Conservation (phyloP, 768 basidiomycete genomes). For the Hemileccinum rubropunctum region DNA sequence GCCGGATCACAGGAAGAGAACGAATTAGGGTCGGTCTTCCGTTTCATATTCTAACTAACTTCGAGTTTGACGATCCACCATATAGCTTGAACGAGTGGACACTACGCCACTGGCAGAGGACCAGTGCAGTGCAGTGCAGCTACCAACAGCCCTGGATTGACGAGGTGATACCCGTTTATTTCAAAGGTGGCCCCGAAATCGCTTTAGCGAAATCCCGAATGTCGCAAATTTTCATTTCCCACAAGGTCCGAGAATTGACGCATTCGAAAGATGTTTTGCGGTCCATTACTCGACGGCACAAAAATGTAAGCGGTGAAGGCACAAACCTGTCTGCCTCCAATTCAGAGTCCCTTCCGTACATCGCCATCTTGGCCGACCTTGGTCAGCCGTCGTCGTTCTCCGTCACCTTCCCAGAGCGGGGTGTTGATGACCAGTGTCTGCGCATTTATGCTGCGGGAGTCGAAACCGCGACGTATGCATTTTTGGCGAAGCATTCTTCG, state of each 20-base stretch:
- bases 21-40: too few species aligned
- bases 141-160: slow-evolving; percentile 5
- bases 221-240: slow-evolving; percentile 20
- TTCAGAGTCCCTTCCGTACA: too few species aligned
- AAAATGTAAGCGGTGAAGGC: not conserved
- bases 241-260: not conserved
- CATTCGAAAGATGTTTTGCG: too few species aligned
- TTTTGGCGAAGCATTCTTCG: not conserved
- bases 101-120: too few species aligned
- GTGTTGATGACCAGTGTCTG: slow-evolving; percentile 4
- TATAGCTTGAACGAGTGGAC: too few species aligned
- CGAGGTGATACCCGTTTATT: slow-evolving; percentile 13
- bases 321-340: too few species aligned
- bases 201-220: not conserved
- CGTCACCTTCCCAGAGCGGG: not conserved
- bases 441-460: too few species aligned
- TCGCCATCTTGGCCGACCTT: slow-evolving; percentile 1
- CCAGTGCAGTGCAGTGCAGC: too few species aligned
- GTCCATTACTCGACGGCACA: too few species aligned
- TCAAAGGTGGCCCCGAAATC: not conserved
- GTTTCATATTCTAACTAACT: too few species aligned
- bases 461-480: slow-evolving; percentile 2
- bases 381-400: not conserved
- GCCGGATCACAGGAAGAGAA: too few species aligned
- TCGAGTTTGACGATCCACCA: not conserved